Evolutionary conservation across 352 stramenopile species (phyloP), one percentile per base, ranked within the genome.

Genomic region (Globisporangium nodosum): DNA sequence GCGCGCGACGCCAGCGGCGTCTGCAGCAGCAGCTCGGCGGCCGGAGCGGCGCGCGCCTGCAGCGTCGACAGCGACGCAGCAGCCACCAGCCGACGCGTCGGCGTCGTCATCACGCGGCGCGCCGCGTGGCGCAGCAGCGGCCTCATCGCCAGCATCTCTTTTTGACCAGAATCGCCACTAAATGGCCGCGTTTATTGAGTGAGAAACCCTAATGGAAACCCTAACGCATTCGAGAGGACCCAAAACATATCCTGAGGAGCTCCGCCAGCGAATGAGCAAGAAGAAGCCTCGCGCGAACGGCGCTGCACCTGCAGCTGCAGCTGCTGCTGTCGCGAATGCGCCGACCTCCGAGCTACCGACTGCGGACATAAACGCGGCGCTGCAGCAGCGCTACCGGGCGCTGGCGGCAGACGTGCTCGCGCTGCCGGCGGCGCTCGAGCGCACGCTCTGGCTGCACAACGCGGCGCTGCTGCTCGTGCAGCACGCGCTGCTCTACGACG

Each of bases 401-500:
- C 58, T 74, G 15, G 43, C 30, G n/a, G 18, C 35, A 0, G 70
- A 86, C 4, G 63, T 58, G 1, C 31, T 48, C 9, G 33, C 42
- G 6, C 49, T 72, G 2, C 47, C 61, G 0, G 27, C 63, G 31
- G 60, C 43, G 46, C 59, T 85, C 42, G 73, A 80, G 20, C 60
- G 43, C 15, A 48, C 49, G 30, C 49, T 81, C 8, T 73, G 78
- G 61, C 20, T 82, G 18, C 68, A 84, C 39, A 72, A 70, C 51
- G 16, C 68, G 13, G 30, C 82, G 27, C 54, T 53, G 1, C 35
- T 84, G 6, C 50, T 59, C 3, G 52, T 85, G 13, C 59, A 81
- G 27, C 80, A 85, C 48, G 52, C 50, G 15, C 52, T 83, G n/a
- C 69, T 85, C 61, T 66, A 69, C 42, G 64, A 78, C 18, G 31